These are phyloP conservation scores for Talinum fruticosum DNA, from an alignment of 148 eudicot species.

Conservation along the genomic window DNA sequence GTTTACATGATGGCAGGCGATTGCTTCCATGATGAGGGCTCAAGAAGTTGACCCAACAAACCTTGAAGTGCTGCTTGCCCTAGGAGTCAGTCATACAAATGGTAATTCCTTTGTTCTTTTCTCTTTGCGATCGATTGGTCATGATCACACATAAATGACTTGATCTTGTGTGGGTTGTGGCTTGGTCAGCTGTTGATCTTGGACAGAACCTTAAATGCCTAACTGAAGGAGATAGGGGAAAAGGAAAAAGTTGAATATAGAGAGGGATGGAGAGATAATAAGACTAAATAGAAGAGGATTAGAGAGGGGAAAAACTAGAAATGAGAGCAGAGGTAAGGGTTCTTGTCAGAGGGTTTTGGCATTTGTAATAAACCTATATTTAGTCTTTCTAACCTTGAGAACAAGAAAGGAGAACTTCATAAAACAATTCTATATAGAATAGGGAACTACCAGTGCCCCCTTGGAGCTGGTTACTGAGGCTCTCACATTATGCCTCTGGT, in stretches of 20 bases:
- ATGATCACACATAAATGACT: background rate
- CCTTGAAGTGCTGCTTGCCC: conserved; percentile 96
- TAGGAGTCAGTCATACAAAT: conserved; percentile 98
- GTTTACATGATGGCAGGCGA: conserved; percentile 54
- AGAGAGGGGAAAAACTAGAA: no score
- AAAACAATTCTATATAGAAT: no score
- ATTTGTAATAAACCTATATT: no score
- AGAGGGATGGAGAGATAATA: background rate
- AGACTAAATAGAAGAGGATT: no score
- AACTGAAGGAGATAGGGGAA: background rate
- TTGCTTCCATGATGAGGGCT: conserved; percentile 97
- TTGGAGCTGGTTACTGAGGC: no score
- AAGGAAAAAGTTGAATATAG: background rate
- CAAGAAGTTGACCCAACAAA: conserved; percentile 88
- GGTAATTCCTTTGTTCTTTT: conserved; percentile 41
- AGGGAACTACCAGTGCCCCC: no score
- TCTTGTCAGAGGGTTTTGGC: no score
- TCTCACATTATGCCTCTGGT: no score
- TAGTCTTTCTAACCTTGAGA: no score
- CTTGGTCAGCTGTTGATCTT: conserved; percentile 2
- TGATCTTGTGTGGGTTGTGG: background rate
- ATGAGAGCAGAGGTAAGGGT: no score
- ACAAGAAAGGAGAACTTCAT: no score
- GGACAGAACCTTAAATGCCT: no score
- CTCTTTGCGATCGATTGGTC: background rate